Base-by-base conservation (phyloP, 257 asterid genomes). In the Voacanga thouarsii region DNA sequence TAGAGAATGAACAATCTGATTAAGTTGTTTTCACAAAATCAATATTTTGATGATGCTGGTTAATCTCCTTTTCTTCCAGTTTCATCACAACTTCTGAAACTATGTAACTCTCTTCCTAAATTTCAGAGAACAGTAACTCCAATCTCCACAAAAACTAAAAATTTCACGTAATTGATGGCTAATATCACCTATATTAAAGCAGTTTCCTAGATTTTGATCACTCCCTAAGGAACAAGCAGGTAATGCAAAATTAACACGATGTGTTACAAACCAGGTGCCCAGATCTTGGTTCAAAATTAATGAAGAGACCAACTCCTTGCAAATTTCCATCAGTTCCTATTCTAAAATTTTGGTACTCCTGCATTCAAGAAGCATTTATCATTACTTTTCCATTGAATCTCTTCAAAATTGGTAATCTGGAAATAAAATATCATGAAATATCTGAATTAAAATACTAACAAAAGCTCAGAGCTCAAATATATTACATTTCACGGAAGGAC, bases 231-330 rank as follows among this genome's bases (percentile, higher is more conserved):
- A 51, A 12, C 8, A 12, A 57, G 61, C 33, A 28, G 7, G 24
- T 26, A 49, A 23, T 26, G 0, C 49, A 71, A 37, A 65, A 16
- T 33, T 23, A 75, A 71, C 19, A 51, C n/a, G 30, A 43, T 3
- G 37, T 51, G 74, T 78, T 66, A 76, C 97, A 28, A 76, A 92
- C 98, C 96, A 92, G 86, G 80, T 88, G 95, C 72, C 98, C 97
- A 0, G 95, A 91, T 72, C 74, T 88, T 43, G 98, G 96, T 80
- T 94, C 97, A 28, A 74, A 84, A 61, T 84, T 91, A 79, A 94
- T 77, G 83, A 92, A 94, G 81, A 94, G 79, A 67, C 97, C 99
- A 82, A 94, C 99, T 5, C 99, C 99, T 86, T 94, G 99, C 87
- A 94, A 84, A 78, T 94, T 94, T 59, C 99, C 99, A 72, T 94